A percentile compares a stretch with the other conserved stretches of the same genome.
Evolutionary conservation across 73 alveolate genomes (phyloP).

Genomic region (Tetrahymena malaccensis): DNA sequence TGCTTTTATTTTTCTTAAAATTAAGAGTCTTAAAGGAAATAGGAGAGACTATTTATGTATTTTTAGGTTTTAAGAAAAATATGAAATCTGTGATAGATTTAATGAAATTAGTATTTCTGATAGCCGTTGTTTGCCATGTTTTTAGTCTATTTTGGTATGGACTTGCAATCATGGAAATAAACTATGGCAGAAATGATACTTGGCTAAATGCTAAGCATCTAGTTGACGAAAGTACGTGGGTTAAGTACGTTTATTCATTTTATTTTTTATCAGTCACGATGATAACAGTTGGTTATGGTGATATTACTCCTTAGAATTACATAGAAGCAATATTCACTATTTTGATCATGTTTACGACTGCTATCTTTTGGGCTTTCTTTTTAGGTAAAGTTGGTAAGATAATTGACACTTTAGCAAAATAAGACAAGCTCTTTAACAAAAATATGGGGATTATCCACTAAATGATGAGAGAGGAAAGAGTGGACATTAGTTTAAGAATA

Average conservation of each 20-base stretch:
- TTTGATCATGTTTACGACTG: slow-evolving; percentile 63
- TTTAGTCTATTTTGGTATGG: not conserved
- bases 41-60: not conserved
- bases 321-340: slow-evolving; percentile 50
- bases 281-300: slow-evolving; percentile 93
- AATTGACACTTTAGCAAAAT: slow-evolving; percentile 46
- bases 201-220: not conserved
- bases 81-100: not conserved
- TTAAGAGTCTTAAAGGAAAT: not conserved
- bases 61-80: not conserved
- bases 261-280: slow-evolving; percentile 85
- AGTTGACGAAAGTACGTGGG: not conserved
- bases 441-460: slow-evolving; percentile 61
- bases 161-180: not conserved
- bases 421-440: slow-evolving; percentile 54
- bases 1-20: not conserved
- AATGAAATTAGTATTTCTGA: not conserved
- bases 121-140: not conserved
- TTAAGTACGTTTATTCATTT: slow-evolving; percentile 48
- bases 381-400: slow-evolving; percentile 71
- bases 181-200: not conserved
- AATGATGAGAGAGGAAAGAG: slow-evolving; percentile 49
- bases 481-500: slow-evolving; percentile 55
- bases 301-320: slow-evolving; percentile 57
- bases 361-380: slow-evolving; percentile 76